Conservation (phyloP, 2,329 filamentous ascomycete genomes). For the Gnomoniopsis smithogilvyi region DNA sequence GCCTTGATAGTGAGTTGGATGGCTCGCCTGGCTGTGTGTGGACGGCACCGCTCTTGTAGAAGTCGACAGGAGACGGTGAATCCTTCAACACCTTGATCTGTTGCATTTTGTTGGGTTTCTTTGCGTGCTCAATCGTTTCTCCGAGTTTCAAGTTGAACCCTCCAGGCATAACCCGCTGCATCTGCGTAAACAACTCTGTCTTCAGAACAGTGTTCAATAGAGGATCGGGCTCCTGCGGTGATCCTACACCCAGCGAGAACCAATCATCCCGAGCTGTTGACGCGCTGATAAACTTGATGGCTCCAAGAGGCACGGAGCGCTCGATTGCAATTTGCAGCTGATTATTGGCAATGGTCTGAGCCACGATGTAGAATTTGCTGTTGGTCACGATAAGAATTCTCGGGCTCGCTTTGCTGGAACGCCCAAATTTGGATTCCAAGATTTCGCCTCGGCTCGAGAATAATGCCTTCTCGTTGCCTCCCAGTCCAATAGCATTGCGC, state of each 20-base stretch:
- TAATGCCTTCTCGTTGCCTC: slow-evolving; percentile 68
- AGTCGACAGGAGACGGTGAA: slow-evolving; percentile 70
- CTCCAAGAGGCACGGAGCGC: slow-evolving; percentile 74
- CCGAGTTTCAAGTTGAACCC: slow-evolving; percentile 78
- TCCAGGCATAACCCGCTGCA: slow-evolving; percentile 75
- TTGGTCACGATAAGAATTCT: slow-evolving; percentile 81
- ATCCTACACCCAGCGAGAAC: slow-evolving; percentile 91
- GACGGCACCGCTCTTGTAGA: slow-evolving; percentile 90
- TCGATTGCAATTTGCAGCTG: slow-evolving; percentile 81
- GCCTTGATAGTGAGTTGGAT: slow-evolving; percentile 75
- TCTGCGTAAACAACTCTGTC: slow-evolving; percentile 94
- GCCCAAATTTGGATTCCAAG: slow-evolving; percentile 90
- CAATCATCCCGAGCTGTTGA: slow-evolving; percentile 90
- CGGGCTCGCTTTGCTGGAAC: slow-evolving; percentile 89
- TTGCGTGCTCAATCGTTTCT: slow-evolving; percentile 90
- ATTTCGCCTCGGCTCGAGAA: slow-evolving; percentile 93
- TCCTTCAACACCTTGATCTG: slow-evolving; percentile 89
- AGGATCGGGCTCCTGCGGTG: slow-evolving; percentile 89
- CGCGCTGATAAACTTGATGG: slow-evolving; percentile 82
- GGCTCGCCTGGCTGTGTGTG: slow-evolving; percentile 85
- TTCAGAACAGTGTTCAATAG: slow-evolving; percentile 91
- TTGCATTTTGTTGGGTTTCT: slow-evolving; percentile 93
- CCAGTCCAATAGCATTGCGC: slow-evolving; percentile 69
- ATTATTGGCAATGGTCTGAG: slow-evolving; percentile 77
- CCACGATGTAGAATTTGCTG: slow-evolving; percentile 84